Evolutionary conservation across 805 yeast species (phyloP).

Genomic region (Tetrapisispora taiwanensis): DNA sequence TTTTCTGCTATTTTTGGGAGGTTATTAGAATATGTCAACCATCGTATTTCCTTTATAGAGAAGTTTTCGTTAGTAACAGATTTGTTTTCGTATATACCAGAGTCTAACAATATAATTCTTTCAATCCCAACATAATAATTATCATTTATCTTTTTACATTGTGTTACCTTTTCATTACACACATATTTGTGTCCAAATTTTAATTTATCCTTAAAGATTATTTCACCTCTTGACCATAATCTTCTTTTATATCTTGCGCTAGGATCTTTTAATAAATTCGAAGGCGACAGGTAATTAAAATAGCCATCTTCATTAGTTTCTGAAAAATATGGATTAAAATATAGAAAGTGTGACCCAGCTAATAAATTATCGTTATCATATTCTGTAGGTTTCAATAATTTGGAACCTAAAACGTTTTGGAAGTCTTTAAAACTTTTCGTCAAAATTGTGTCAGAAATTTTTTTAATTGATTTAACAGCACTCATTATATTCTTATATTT

Average conservation of each 20-base stretch:
- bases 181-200: slow-evolving; percentile 30
- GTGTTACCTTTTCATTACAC: slow-evolving; percentile 46
- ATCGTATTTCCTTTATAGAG: slow-evolving; percentile 43
- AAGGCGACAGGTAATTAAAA: slow-evolving; percentile 67
- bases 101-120: slow-evolving; percentile 33
- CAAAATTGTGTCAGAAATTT: not conserved
- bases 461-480: not conserved
- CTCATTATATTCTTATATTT: too few relatives aligned
- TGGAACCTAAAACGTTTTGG: not conserved
- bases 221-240: slow-evolving; percentile 71
- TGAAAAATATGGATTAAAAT: slow-evolving; percentile 47
- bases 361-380: slow-evolving; percentile 11
- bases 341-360: slow-evolving; percentile 58
- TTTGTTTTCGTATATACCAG: too few relatives aligned
- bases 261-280: slow-evolving; percentile 11
- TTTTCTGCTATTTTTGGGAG: slow-evolving; percentile 1
- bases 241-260: slow-evolving; percentile 39
- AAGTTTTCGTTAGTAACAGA: slow-evolving; percentile 12
- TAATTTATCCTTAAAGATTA: slow-evolving; percentile 34
- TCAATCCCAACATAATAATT: slow-evolving; percentile 46
- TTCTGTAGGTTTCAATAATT: not conserved
- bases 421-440: not conserved
- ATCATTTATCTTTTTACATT: slow-evolving; percentile 29
- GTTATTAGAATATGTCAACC: slow-evolving; percentile 50
- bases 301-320: slow-evolving; percentile 65